Conservation (phyloP, 1,139 yeast species). For the Geotrichum klebahnii region DNA sequence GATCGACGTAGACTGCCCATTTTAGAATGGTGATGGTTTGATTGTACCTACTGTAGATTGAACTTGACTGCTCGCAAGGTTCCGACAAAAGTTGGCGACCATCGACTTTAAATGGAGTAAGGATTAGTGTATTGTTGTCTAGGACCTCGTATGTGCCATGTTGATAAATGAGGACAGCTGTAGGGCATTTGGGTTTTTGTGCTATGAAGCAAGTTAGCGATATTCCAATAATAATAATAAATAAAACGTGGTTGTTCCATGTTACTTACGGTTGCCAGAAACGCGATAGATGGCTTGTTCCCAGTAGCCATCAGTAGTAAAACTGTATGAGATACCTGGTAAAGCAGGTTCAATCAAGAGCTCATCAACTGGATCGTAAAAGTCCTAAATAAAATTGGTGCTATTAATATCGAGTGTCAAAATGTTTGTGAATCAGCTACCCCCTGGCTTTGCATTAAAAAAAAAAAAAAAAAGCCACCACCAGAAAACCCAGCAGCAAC, state of each 20-base stretch:
- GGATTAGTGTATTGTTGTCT: slow-evolving; percentile 60
- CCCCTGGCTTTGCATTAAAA: slow-evolving; percentile 4
- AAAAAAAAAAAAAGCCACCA: not conserved
- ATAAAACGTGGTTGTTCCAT: not conserved
- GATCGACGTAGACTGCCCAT: slow-evolving; percentile 59
- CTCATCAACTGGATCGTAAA: slow-evolving; percentile 93
- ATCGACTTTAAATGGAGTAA: slow-evolving; percentile 77
- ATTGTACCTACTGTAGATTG: slow-evolving; percentile 66
- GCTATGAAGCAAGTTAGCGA: slow-evolving; percentile 35
- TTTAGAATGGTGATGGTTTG: slow-evolving; percentile 60
- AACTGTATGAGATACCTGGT: slow-evolving; percentile 90
- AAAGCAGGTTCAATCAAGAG: slow-evolving; percentile 88
- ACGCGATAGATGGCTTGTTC: slow-evolving; percentile 88
- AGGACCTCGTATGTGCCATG: slow-evolving; percentile 74
- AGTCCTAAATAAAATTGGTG: slow-evolving; percentile 45
- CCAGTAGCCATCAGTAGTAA: slow-evolving; percentile 83
- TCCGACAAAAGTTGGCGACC: slow-evolving; percentile 88
- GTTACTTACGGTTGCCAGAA: slow-evolving; percentile 49
- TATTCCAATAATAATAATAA: not conserved
- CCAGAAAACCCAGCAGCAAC: not conserved
- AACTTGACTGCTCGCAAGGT: slow-evolving; percentile 57
- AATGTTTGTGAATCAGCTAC: too few relatives aligned
- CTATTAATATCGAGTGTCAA: not conserved
- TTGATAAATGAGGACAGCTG: slow-evolving; percentile 77
- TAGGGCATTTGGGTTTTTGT: slow-evolving; percentile 70